Percentiles rank a stretch among this genome's conserved stretches.
Evolutionary conservation across 176 grass and related monocot species (phyloP).

Genomic region (Thalia dealbata): DNA sequence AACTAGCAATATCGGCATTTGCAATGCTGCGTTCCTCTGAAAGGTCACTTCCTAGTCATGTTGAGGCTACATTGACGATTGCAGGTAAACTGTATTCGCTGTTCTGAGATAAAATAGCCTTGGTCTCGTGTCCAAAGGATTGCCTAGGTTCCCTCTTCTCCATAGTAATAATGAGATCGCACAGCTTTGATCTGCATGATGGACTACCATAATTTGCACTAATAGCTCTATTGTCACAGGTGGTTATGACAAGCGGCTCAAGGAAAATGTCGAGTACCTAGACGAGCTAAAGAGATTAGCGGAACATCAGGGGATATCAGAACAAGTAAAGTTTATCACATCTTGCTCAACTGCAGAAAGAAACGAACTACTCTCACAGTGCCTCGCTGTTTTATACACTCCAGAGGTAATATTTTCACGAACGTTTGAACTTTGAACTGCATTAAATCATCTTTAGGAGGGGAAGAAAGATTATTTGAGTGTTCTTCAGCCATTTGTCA

Average conservation of each 20-base stretch:
- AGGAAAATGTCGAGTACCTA: constrained; percentile 91
- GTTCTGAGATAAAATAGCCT: background rate
- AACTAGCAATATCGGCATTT: constrained; percentile 88
- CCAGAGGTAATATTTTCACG: constrained; percentile 46
- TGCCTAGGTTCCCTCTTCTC: background rate
- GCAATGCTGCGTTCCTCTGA: constrained; percentile 47
- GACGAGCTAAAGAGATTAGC: constrained; percentile 71
- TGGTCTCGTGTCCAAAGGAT: background rate
- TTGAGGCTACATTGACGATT: constrained; percentile 64
- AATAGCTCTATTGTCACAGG: constrained; percentile 33
- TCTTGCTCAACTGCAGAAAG: constrained; percentile 88
- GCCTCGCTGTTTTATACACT: constrained; percentile 88
- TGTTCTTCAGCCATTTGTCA: background rate
- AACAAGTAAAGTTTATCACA: constrained; percentile 61
- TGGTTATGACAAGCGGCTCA: constrained; percentile 83
- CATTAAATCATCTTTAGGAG: background rate
- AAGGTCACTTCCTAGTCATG: constrained; percentile 28
- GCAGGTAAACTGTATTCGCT: constrained; percentile 39
- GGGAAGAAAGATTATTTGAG: background rate
- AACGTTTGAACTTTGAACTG: background rate
- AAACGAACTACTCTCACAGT: constrained; percentile 82
- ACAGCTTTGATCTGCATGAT: background rate
- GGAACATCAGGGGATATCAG: constrained; percentile 41
- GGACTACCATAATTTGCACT: background rate
- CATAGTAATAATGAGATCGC: background rate